Evolutionary conservation across 495 filamentous ascomycete genomes (phyloP).

Genomic region (Penicillium paxilli): DNA sequence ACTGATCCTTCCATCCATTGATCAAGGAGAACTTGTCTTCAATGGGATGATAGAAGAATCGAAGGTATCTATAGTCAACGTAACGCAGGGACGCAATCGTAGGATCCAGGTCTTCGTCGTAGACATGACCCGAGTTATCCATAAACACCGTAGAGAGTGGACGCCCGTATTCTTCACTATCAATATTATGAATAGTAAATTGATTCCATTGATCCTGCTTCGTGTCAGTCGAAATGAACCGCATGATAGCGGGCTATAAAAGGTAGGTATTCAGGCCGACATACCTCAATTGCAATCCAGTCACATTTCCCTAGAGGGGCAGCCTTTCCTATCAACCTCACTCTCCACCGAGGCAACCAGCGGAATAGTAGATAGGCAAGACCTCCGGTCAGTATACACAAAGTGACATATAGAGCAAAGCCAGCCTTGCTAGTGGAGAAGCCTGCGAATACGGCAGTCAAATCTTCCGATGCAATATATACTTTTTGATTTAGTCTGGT

Average conservation of each 20-base stretch:
- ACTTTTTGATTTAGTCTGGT: slow-evolving; percentile 79
- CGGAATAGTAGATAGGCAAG: slow-evolving; percentile 79
- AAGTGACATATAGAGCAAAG: slow-evolving; percentile 61
- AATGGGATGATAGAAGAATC: slow-evolving; percentile 86
- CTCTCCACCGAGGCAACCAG: slow-evolving; percentile 87
- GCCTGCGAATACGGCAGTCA: slow-evolving; percentile 88
- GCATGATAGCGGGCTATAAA: background rate
- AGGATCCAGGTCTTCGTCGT: slow-evolving; percentile 86
- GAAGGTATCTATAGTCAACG: slow-evolving; percentile 90
- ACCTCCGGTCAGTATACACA: slow-evolving; percentile 73
- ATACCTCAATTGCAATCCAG: slow-evolving; percentile 88
- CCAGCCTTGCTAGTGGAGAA: slow-evolving; percentile 76
- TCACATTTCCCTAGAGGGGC: slow-evolving; percentile 68
- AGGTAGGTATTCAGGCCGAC: slow-evolving; percentile 9
- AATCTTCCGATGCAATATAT: slow-evolving; percentile 88
- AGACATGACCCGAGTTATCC: slow-evolving; percentile 48
- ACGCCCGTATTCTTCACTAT: slow-evolving; percentile 69
- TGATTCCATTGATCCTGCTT: slow-evolving; percentile 89
- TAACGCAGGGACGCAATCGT: slow-evolving; percentile 67
- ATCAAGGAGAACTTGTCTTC: slow-evolving; percentile 84
- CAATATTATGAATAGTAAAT: slow-evolving; percentile 69
- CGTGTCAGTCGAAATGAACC: slow-evolving; percentile 2
- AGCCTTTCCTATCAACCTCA: slow-evolving; percentile 69
- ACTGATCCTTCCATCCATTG: slow-evolving; percentile 90
- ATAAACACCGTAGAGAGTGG: slow-evolving; percentile 88